phyloP scores from a whole-genome alignment of 2,329 filamentous ascomycete species.

The Aspergillus fumigatus region DNA sequence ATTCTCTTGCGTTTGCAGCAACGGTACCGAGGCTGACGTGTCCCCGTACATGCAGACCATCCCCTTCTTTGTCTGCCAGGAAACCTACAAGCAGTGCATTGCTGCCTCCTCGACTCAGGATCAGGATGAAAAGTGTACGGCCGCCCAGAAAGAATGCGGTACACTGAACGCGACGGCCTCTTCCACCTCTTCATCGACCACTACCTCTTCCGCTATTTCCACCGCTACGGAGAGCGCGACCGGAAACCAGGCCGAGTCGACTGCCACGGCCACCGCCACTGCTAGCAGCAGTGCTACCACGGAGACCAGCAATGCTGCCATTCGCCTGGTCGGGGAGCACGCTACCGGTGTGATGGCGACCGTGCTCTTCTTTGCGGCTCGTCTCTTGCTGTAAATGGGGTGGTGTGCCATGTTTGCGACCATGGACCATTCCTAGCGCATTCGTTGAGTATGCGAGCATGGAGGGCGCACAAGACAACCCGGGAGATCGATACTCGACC shows the following conservation, averaged over 20 bases:
- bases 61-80: conserved; percentile 57
- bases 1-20: conserved; percentile 56
- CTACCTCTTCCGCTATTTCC: conserved; percentile 19
- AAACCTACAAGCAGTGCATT: conserved; percentile 49
- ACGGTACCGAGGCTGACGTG: conserved; percentile 53
- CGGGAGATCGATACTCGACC: neutral
- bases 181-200: conserved; percentile 24
- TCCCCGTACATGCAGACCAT: conserved; percentile 54
- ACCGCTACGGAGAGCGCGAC: conserved; percentile 14
- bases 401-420: neutral
- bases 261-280: conserved; percentile 22
- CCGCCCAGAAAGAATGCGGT: conserved; percentile 48
- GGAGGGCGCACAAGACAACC: neutral
- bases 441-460: neutral
- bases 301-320: conserved; percentile 39
- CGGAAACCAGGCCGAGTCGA: conserved; percentile 16
- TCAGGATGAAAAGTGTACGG: conserved; percentile 45
- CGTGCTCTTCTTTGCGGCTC: conserved; percentile 53
- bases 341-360: conserved; percentile 50
- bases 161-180: conserved; percentile 41
- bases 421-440: neutral
- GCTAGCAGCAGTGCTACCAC: conserved; percentile 24
- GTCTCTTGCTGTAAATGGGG: conserved; percentile 50
- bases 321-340: conserved; percentile 46
- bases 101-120: conserved; percentile 38